These are phyloP conservation scores for Xylariaceae sp. DNA, from an alignment of 2,329 filamentous ascomycete genomes.

Conservation along the genomic window DNA sequence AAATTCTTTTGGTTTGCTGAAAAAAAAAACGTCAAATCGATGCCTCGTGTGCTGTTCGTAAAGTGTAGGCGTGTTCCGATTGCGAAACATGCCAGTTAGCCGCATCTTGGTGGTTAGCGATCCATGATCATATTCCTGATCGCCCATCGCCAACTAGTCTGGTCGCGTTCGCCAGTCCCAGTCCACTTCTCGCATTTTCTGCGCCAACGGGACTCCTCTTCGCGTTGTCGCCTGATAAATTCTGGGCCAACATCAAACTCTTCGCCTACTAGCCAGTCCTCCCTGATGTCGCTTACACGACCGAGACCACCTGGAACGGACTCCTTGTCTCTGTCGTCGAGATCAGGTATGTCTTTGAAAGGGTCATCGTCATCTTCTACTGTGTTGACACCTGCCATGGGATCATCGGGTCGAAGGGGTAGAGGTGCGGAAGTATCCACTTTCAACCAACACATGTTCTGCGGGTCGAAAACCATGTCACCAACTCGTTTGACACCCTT, in stretches of 20 bases:
- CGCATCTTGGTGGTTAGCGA: not conserved
- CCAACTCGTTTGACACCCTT: conserved; percentile 92
- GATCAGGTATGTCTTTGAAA: conserved; percentile 91
- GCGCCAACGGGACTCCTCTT: conserved; percentile 90
- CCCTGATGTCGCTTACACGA: conserved; percentile 64
- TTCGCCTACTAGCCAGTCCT: conserved; percentile 87
- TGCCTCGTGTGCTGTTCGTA: conserved; percentile 9
- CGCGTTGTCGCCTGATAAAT: conserved; percentile 84
- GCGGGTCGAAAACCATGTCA: conserved; percentile 98
- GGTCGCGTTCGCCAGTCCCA: conserved; percentile 56
- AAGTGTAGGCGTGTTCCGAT: not conserved
- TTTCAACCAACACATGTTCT: conserved; percentile 97
- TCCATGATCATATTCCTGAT: conserved; percentile 62
- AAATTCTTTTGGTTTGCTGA: conserved; percentile 3
- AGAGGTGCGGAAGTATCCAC: conserved; percentile 55
- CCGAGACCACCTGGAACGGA: conserved; percentile 51
- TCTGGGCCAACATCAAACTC: conserved; percentile 97
- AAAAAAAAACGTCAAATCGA: conserved; percentile 11
- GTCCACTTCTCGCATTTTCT: conserved; percentile 89
- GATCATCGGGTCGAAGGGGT: conserved; percentile 55
- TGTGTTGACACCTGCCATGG: conserved; percentile 67
- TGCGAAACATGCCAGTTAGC: not conserved
- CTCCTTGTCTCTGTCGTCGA: conserved; percentile 68
- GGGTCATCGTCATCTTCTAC: conserved; percentile 89
- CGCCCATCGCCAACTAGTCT: conserved; percentile 76